Evolutionary conservation across 495 filamentous ascomycete genomes (phyloP).

Genomic region (Ascodesmis nigricans): DNA sequence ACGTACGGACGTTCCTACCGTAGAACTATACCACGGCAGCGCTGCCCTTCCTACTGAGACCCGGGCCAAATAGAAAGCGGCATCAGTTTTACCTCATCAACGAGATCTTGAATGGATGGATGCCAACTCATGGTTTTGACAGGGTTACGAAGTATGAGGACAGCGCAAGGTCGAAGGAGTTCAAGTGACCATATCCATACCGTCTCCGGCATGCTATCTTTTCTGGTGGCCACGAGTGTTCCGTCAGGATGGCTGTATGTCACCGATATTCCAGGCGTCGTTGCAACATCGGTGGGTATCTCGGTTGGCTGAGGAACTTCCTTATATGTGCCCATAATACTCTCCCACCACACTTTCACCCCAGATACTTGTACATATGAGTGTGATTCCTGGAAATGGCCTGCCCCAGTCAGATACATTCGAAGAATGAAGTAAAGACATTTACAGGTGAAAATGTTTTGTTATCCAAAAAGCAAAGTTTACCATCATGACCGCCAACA

Average conservation of each 20-base stretch:
- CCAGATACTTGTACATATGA: slow-evolving; percentile 26
- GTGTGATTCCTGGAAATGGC: slow-evolving; percentile 27
- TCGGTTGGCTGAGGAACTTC: too few relatives aligned
- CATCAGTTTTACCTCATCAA: too few relatives aligned
- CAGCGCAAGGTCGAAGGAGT: slow-evolving; percentile 25
- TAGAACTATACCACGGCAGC: too few relatives aligned
- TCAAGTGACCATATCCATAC: slow-evolving; percentile 71
- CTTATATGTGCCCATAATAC: too few relatives aligned
- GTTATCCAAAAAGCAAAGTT: slow-evolving; percentile 34
- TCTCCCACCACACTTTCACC: slow-evolving; percentile 29
- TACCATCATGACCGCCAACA: slow-evolving; percentile 36
- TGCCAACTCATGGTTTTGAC: slow-evolving; percentile 47
- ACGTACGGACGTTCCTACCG: too few relatives aligned
- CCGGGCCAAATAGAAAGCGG: too few relatives aligned
- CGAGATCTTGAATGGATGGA: slow-evolving; percentile 33
- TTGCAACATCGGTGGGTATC: too few relatives aligned
- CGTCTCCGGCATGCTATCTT: slow-evolving; percentile 55
- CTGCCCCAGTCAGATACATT: too few relatives aligned
- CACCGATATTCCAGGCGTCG: too few relatives aligned
- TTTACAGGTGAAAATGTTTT: slow-evolving; percentile 30
- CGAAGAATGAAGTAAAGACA: too few relatives aligned
- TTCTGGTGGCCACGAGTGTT: slow-evolving; percentile 51
- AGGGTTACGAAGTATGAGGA: slow-evolving; percentile 46
- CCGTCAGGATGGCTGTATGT: slow-evolving; percentile 36
- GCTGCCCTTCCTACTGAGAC: too few relatives aligned